phyloP scores from a whole-genome alignment of 2,329 filamentous ascomycete genomes.

The Colletotrichum brevisporum region DNA sequence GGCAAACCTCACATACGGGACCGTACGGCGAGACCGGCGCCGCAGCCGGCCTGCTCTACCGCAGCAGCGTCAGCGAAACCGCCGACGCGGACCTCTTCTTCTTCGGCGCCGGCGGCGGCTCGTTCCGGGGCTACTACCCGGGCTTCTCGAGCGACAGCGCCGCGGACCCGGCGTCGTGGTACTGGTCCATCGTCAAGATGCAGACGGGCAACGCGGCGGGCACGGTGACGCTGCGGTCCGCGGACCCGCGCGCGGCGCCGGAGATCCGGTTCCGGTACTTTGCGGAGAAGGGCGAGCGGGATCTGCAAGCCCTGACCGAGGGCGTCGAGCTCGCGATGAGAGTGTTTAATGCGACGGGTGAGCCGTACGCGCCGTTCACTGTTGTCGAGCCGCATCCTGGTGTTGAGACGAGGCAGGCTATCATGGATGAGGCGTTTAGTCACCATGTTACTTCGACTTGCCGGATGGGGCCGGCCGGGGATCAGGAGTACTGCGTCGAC shows the following conservation, averaged over 20 bases:
- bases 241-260: conserved; percentile 74
- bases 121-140: neutral
- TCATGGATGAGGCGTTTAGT: conserved; percentile 52
- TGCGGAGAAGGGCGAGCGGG: conserved; percentile 61
- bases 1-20: neutral
- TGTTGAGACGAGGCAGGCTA: conserved; percentile 42
- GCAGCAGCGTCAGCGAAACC: conserved; percentile 45
- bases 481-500: conserved; percentile 68
- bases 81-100: conserved; percentile 42
- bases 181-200: conserved; percentile 28
- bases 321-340: neutral
- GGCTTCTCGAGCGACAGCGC: conserved; percentile 15
- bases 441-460: conserved; percentile 69
- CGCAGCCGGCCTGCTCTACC: conserved; percentile 44
- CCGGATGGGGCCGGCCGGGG: conserved; percentile 66
- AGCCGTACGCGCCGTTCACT: neutral
- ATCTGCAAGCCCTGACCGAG: conserved; percentile 50
- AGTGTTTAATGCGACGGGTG: neutral
- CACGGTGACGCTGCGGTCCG: conserved; percentile 71
- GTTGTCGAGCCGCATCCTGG: neutral
- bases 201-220: conserved; percentile 70
- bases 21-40: conserved; percentile 3
- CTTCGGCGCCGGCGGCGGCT: conserved; percentile 39
- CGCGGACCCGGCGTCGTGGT: neutral
- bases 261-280: conserved; percentile 73